A percentile compares a stretch with the other conserved stretches of the same genome.
These are phyloP conservation scores for Aquilaria malaccensis DNA, from an alignment of 345 rosid genomes.

Conservation along the genomic window DNA sequence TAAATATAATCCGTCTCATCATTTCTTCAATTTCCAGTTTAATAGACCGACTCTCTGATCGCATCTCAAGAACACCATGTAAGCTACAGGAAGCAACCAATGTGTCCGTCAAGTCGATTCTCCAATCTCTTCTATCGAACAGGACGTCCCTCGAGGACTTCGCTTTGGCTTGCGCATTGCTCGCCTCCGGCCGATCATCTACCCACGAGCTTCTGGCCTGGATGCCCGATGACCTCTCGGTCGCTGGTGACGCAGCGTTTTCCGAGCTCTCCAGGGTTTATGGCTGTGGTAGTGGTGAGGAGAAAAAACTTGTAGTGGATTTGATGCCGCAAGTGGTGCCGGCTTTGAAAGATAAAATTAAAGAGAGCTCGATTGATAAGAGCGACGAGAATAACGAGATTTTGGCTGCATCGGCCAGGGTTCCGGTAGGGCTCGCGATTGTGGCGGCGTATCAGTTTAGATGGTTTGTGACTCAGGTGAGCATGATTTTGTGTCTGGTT, in stretches of 20 bases:
- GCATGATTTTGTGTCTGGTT: not conserved
- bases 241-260: slow-evolving; percentile 30
- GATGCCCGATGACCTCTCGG: slow-evolving; percentile 40
- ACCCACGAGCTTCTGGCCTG: slow-evolving; percentile 60
- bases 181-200: slow-evolving; percentile 48
- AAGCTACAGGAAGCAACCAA: slow-evolving; percentile 35
- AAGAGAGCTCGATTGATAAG: slow-evolving; percentile 63
- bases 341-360: slow-evolving; percentile 46
- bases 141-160: slow-evolving; percentile 33
- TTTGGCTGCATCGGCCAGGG: slow-evolving; percentile 53
- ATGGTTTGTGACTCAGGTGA: slow-evolving; percentile 85
- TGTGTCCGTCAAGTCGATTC: slow-evolving; percentile 37
- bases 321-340: slow-evolving; percentile 53
- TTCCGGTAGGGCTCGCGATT: slow-evolving; percentile 61
- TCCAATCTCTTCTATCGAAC: slow-evolving; percentile 45
- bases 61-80: slow-evolving; percentile 34
- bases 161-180: slow-evolving; percentile 61
- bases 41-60: slow-evolving; percentile 28
- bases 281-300: slow-evolving; percentile 22
- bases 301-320: slow-evolving; percentile 33
- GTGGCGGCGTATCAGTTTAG: slow-evolving; percentile 70
- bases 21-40: slow-evolving; percentile 26
- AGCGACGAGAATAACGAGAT: slow-evolving; percentile 40
- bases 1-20: not conserved
- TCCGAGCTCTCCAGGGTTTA: slow-evolving; percentile 32